These are phyloP conservation scores for Eucalyptus polybractea DNA, from an alignment of 345 rosid genomes.

Conservation along the genomic window DNA sequence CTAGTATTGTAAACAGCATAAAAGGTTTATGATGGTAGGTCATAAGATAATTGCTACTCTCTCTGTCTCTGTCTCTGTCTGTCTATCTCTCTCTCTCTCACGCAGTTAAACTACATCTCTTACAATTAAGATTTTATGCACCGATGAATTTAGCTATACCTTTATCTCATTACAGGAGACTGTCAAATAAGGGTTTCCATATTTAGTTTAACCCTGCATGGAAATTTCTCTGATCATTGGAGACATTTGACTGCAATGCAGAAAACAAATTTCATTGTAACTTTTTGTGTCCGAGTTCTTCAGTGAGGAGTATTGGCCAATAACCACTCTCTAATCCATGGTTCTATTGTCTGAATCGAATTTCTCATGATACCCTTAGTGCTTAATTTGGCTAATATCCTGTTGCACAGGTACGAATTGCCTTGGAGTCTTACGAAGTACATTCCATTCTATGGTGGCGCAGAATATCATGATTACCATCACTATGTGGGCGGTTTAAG, in stretches of 20 bases:
- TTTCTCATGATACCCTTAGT: background rate
- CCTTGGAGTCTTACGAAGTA: conserved; percentile 85
- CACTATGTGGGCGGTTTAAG: conserved; percentile 97
- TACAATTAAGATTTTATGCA: background rate
- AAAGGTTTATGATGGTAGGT: background rate
- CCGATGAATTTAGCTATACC: background rate
- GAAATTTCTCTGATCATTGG: background rate
- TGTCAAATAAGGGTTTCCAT: background rate
- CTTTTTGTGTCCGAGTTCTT: background rate
- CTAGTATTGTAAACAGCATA: background rate
- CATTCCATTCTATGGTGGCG: conserved; percentile 95
- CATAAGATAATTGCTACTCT: background rate
- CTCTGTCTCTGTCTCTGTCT: background rate
- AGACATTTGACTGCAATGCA: background rate
- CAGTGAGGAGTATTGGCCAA: background rate
- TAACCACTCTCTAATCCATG: background rate
- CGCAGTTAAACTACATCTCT: background rate
- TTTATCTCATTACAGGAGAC: background rate
- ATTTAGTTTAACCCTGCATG: background rate
- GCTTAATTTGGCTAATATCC: background rate
- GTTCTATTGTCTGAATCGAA: background rate
- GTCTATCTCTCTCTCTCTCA: background rate
- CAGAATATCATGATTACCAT: conserved; percentile 93
- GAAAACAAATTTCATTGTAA: background rate
- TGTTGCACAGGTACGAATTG: conserved; percentile 55